phyloP scores from a whole-genome alignment of 768 basidiomycete species.

The Mycena pura region DNA sequence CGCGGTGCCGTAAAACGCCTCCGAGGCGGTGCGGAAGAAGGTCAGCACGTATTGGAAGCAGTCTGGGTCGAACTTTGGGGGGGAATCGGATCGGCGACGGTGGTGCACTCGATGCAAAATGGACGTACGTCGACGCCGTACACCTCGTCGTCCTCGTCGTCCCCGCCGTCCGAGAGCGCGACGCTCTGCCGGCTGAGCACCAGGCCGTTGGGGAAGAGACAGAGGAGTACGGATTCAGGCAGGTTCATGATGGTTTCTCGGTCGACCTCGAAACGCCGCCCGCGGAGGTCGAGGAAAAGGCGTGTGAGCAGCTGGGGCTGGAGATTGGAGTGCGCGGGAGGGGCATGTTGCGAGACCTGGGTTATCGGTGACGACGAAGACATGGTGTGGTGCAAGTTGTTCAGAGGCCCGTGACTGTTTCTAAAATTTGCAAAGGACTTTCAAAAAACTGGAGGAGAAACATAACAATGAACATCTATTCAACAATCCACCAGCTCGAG shows the following conservation, averaged over 20 bases:
- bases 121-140: constrained; percentile 87
- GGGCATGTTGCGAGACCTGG: constrained; percentile 67
- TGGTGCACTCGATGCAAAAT: not conserved
- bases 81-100: constrained; percentile 6
- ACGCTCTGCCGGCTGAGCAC: constrained; percentile 89
- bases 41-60: constrained; percentile 93
- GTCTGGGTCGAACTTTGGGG: constrained; percentile 88
- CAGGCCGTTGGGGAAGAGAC: constrained; percentile 96
- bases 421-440: no score
- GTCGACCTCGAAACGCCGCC: constrained; percentile 91
- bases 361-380: constrained; percentile 60
- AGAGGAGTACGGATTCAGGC: constrained; percentile 95
- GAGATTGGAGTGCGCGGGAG: constrained; percentile 69
- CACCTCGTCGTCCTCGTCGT: constrained; percentile 88
- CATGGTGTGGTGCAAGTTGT: constrained; percentile 37
- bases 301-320: constrained; percentile 90
- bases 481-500: constrained; percentile 43
- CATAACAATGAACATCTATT: no score
- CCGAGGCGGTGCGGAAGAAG: constrained; percentile 90
- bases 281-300: constrained; percentile 91
- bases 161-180: constrained; percentile 75
- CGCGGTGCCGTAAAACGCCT: constrained; percentile 89
- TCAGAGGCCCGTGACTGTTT: not conserved
- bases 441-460: no score
- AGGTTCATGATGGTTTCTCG: constrained; percentile 98